Evolutionary conservation across 768 basidiomycete genomes (phyloP), one percentile per base, ranked within the genome.

Genomic region (Hydnomerulius pinastri): DNA sequence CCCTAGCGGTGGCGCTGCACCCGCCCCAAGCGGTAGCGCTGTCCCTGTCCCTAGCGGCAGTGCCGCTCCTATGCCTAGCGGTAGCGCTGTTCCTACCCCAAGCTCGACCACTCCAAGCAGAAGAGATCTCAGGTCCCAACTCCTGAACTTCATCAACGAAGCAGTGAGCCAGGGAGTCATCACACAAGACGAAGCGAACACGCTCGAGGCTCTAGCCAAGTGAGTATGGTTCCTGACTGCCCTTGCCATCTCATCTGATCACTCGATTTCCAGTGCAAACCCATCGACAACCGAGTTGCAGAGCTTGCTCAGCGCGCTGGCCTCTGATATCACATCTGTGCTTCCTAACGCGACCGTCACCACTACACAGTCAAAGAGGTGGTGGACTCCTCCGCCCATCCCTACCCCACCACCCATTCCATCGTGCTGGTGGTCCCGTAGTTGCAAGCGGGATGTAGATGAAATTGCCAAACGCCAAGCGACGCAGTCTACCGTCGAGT

Each of bases 151-250:
- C 57, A 77, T 86, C 35, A 80, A 85, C 41, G 77, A 83, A 42
- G 80, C 83, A 4, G 83, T 86, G 39, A 67, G 79, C 8, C 77
- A 86, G 21, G 83, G 84, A 10, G 70, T 84, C 53, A 71, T 87
- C 33, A 85, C 82, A 6, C 48, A 41, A 32, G 29, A 27, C 29
- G 48, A 42, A 21, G 48, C 48, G 3, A 32, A 39, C n/a, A 23
- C 24, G 12, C 23, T 49, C 6, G 27, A 39, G 8, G 23, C n/a
- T 13, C 35, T 47, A 7, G 39, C 39, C 18, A 41, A 49, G 48
- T 49, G 32, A 40, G 21, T 48, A n/a, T n/a, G 21, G 13, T 38
- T 43, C 6, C 25, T 9, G 18, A 9, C 20, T 18, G 6, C 29
- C n/a, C 30, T 2, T 17, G 35, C 17, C n/a, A 8, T 24, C 8